phyloP scores from a whole-genome alignment of 768 basidiomycete species.

The Mrakia blollopis region DNA sequence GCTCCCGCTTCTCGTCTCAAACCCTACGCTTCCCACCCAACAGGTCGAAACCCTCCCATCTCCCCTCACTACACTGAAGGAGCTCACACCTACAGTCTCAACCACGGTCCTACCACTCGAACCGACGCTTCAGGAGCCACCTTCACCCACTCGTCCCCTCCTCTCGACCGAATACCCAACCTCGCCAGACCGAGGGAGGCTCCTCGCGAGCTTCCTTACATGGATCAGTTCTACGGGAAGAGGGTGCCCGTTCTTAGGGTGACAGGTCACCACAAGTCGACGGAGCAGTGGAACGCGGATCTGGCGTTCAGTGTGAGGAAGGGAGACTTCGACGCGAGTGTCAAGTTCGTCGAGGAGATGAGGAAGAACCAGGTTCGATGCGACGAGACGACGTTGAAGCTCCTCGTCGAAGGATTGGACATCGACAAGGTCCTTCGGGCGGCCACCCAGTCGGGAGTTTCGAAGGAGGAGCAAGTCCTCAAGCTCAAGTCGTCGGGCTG shows the following conservation, averaged over 20 bases:
- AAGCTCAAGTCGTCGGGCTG: neutral
- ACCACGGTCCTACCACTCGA: neutral
- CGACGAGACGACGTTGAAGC: neutral
- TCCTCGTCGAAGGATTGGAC: neutral
- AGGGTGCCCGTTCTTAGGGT: neutral
- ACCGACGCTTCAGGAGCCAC: neutral
- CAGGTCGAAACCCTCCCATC: neutral
- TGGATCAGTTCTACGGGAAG: neutral
- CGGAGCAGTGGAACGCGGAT: conserved; percentile 1
- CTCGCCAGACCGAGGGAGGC: neutral
- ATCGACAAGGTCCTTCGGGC: neutral
- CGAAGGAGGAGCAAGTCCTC: neutral
- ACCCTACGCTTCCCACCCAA: neutral
- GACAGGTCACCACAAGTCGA: neutral
- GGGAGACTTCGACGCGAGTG: neutral
- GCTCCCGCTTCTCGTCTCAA: too few species aligned
- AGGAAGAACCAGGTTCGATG: neutral
- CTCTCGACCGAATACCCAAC: neutral
- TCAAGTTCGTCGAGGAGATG: neutral
- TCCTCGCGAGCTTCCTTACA: neutral
- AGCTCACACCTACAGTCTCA: neutral
- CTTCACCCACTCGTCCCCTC: neutral
- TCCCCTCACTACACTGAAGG: neutral
- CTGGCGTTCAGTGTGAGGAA: neutral
- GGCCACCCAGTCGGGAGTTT: neutral